phyloP scores from a whole-genome alignment of 2,329 filamentous ascomycete species.

The Claviceps maximensis region DNA sequence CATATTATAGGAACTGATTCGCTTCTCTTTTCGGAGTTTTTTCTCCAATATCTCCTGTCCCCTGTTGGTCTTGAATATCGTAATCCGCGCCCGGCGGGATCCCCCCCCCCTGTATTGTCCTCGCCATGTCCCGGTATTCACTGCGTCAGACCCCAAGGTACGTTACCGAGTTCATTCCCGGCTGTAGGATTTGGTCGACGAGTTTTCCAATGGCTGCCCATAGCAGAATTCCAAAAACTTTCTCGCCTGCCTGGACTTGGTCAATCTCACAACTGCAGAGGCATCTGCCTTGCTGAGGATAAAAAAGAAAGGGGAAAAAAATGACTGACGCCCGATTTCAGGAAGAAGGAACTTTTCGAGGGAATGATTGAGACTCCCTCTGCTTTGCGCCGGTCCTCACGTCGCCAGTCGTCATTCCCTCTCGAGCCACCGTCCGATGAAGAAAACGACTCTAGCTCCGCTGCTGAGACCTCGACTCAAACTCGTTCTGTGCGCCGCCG shows the following conservation, averaged over 20 bases:
- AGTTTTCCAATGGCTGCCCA: neutral
- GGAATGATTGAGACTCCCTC: conserved; percentile 46
- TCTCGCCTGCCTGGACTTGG: no score
- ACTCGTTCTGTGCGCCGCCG: conserved; percentile 30
- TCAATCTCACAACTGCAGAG: neutral
- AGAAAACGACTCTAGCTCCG: conserved; percentile 36
- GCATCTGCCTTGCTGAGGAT: neutral
- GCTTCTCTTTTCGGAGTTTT: neutral
- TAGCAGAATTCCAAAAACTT: neutral
- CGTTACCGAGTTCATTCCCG: conserved; percentile 1
- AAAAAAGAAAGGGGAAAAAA: no score
- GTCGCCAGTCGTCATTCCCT: conserved; percentile 37
- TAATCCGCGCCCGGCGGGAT: neutral
- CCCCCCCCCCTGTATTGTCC: neutral
- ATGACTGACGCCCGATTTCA: conserved; percentile 14
- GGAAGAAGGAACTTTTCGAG: conserved; percentile 48
- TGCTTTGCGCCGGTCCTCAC: conserved; percentile 26
- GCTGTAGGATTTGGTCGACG: neutral
- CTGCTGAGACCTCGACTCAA: conserved; percentile 27
- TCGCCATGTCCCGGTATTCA: conserved; percentile 17
- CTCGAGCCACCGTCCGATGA: conserved; percentile 29
- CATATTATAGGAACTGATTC: conserved; percentile 1
- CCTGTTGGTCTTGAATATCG: neutral
- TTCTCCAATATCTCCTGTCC: neutral
- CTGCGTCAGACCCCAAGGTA: conserved; percentile 19